Conservation (phyloP, 495 filamentous ascomycete genomes). For the Tuber brumale region DNA sequence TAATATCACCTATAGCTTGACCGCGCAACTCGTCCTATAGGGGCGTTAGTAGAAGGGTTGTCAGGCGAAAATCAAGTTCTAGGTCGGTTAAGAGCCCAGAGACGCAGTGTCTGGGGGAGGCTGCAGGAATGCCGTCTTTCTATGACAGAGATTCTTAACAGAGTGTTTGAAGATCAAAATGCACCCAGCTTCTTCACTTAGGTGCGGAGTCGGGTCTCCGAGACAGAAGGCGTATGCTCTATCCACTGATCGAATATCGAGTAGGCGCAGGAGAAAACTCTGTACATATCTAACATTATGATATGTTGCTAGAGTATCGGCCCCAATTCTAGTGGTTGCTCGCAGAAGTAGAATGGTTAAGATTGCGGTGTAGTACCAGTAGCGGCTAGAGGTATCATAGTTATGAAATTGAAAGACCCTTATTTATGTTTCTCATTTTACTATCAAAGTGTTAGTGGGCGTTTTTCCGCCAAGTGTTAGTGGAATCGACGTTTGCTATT, state of each 20-base stretch:
- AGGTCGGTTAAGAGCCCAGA: conserved; percentile 47
- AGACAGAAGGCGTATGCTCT: conserved; percentile 44
- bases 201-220: conserved; percentile 14
- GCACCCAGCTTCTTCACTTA: conserved; percentile 14
- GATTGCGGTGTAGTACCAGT: not conserved
- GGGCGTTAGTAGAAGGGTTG: conserved; percentile 11
- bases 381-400: too few species aligned
- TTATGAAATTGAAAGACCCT: not conserved
- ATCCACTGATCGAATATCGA: conserved; percentile 27
- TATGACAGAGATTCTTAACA: conserved; percentile 35
- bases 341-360: not conserved
- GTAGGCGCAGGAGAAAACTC: conserved; percentile 41
- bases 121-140: conserved; percentile 56
- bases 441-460: not conserved
- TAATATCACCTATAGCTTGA: not conserved
- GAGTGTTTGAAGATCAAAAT: conserved; percentile 36
- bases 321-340: not conserved
- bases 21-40: not conserved
- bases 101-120: conserved; percentile 59
- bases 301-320: not conserved
- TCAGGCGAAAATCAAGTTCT: conserved; percentile 4
- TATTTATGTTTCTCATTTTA: not conserved
- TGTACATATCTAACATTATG: conserved; percentile 19
- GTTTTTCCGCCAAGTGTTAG: not conserved
- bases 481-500: not conserved